Percentiles rank a stretch among this genome's conserved stretches.
phyloP scores from a whole-genome alignment of 305 asterid species.

The Petunia hybrid region DNA sequence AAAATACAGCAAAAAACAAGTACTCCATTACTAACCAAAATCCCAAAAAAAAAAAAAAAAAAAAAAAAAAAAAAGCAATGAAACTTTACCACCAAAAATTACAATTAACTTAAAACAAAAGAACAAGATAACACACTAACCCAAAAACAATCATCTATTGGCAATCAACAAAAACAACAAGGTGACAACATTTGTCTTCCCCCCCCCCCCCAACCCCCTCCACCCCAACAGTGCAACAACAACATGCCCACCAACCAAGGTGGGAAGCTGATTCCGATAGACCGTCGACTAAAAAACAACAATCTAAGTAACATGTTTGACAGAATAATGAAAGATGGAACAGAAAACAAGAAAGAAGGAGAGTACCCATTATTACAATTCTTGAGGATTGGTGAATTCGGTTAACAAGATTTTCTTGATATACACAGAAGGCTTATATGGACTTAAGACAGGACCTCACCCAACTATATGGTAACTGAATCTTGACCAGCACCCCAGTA shows the following conservation, averaged over 20 bases:
- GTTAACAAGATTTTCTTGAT: conserved; percentile 34
- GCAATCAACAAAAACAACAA: conserved; percentile 2
- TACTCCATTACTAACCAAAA: background rate
- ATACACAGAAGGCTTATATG: conserved; percentile 16
- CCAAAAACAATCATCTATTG: conserved; percentile 19
- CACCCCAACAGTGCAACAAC: background rate
- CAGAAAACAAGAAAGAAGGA: conserved; percentile 26
- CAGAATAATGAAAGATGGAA: background rate
- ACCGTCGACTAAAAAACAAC: too few species aligned
- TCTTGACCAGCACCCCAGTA: conserved; percentile 34
- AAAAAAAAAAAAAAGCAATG: background rate
- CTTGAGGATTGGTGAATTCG: conserved; percentile 38
- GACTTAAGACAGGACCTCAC: conserved; percentile 24
- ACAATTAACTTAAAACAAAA: background rate
- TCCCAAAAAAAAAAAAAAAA: background rate
- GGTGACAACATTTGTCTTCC: background rate
- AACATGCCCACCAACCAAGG: too few species aligned
- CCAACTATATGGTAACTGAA: conserved; percentile 31
- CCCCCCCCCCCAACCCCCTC: background rate
- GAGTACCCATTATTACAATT: conserved; percentile 52
- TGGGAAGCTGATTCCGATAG: too few species aligned
- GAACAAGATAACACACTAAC: conserved; percentile 11
- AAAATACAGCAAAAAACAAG: background rate
- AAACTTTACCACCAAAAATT: background rate
- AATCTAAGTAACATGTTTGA: too few species aligned